Evolutionary conservation across 345 rosid species (phyloP), one percentile per base, ranked within the genome.

Genomic region (Pistacia atlantica): DNA sequence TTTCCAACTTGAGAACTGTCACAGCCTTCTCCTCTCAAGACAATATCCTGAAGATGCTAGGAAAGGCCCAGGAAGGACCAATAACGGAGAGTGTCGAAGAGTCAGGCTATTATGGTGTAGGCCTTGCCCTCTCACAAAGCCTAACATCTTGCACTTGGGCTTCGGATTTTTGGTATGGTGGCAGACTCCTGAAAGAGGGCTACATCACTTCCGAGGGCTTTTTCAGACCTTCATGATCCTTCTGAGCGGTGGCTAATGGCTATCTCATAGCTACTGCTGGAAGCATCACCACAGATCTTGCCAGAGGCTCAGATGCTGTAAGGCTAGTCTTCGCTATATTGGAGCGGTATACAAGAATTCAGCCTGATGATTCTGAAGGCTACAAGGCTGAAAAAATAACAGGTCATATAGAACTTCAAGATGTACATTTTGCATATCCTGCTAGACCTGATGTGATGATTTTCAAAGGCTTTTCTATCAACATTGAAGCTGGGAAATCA

Each of bases 1-100:
- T 89, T 3, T 88, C 90, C 70, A 87, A 90, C 72, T 82, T 88
- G 25, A 83, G 90, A 52, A 90, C 90, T 7, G 77, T 92, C 65
- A 84, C 93, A 0, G 87, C 97, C 1, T 92, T 92, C 73, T 92
- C 92, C 0, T 90, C 95, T 10, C 97, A 90, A 80, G 87, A 87
- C 42, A 80, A 86, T 4, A 88, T 92, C 74, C 60, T 92, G 63
- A 78, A 80, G 65, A 87, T 90, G 90, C 84, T 90, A 0, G 83
- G 85, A 33, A 80, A 75, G 33, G 84, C 91, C 35, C 91, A 88
- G 48, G 80, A 89, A 80, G 87, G 67, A 57, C 95, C 91, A 0
- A 42, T 71, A 11, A 61, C 68, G 80, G 92, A 92, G 71, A 89
- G 80, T 81, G 74, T 87, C 8, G 75, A 85, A 5, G 95, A 93